Evolutionary conservation across 371 early-diverging fungal species (phyloP).

Genomic region (Rhizopus microsporus): DNA sequence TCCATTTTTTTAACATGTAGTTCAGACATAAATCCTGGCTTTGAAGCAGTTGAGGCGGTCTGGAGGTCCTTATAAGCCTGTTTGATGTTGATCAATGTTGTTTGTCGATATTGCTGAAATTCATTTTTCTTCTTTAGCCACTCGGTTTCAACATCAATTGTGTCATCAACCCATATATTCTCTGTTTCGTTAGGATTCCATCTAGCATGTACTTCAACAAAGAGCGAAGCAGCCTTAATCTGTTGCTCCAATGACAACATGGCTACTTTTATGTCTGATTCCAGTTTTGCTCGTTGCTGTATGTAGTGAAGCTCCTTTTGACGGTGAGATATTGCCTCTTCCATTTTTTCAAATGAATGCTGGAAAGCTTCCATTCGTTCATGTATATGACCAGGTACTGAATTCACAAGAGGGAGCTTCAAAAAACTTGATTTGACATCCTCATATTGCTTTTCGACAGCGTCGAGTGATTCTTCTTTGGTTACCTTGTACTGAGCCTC

Average conservation of each 20-base stretch:
- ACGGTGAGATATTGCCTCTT: slow-evolving; percentile 22
- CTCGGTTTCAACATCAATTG: not conserved
- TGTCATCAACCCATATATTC: not conserved
- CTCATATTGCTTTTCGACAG: slow-evolving; percentile 5
- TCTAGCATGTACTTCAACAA: slow-evolving; percentile 18
- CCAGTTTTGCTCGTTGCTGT: slow-evolving; percentile 19
- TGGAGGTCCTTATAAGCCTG: slow-evolving; percentile 9
- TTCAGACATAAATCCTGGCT: slow-evolving; percentile 31
- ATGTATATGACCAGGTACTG: slow-evolving; percentile 22
- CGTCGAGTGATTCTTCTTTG: not conserved
- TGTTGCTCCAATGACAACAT: slow-evolving; percentile 11
- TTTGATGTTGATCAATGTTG: slow-evolving; percentile 12
- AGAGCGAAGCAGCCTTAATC: slow-evolving; percentile 7
- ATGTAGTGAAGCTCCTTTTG: slow-evolving; percentile 23
- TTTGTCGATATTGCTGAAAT: slow-evolving; percentile 3
- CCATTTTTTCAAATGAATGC: slow-evolving; percentile 16
- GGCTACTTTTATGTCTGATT: slow-evolving; percentile 11
- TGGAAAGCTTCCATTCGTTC: slow-evolving; percentile 18
- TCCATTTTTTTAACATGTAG: slow-evolving; percentile 28
- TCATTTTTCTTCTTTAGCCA: slow-evolving; percentile 8
- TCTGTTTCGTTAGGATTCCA: slow-evolving; percentile 17
- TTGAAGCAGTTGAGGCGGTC: slow-evolving; percentile 10
- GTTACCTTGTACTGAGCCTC: not conserved
- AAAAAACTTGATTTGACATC: slow-evolving; percentile 8
- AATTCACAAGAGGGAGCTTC: slow-evolving; percentile 22